Evolutionary conservation across 176 grass and related monocot genomes (phyloP), one percentile per base, ranked within the genome.

Genomic region (Juncus effusus): DNA sequence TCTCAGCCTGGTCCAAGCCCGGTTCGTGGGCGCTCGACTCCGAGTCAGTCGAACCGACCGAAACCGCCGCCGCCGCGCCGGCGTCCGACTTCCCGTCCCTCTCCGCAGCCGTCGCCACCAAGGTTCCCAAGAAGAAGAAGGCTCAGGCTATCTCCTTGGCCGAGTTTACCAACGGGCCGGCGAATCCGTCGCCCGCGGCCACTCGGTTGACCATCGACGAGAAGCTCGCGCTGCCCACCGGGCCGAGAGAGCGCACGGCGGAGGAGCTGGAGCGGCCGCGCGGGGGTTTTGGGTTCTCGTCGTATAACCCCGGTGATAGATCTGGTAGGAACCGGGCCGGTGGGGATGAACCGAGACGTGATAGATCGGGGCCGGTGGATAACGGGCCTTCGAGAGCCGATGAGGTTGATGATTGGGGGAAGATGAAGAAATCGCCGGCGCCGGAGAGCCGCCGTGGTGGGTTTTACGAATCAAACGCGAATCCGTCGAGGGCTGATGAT

Each of bases 391-490:
- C 79, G 4, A 55, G 72, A 63, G 79, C 79, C 10, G 79, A 81
- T 45, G 64, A 70, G 63, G 79, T 69, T 50, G 72, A 81, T 49
- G 60, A 70, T 81, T 81, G 79, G 79, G 79, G 63, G 42, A 74
- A 65, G 63, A 60, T 58, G 42, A 81, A 76, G 64, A 76, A 70
- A 47, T 40, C 45, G 2, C 11, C 55, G 38, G 63, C 39, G 55
- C 54, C 40, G 0, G 52, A 66, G 39, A 66, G 65, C 14, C 56
- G 55, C 6, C 53, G 73, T n/a, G 56, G 70, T 12, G 73, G 74
- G 37, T 44, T 72, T 53, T 75, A 52, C 6, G 35, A 49, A 28
- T 42, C 64, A 0, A 53, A 54, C 47, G 15, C 54, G 1, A 53
- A 54, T 51, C 60, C 70, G 6, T 69, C 79, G 2, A 81, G 72